Evolutionary conservation across 2,329 filamentous ascomycete species (phyloP), one percentile per base, ranked within the genome.

Genomic region (Fusarium udum): DNA sequence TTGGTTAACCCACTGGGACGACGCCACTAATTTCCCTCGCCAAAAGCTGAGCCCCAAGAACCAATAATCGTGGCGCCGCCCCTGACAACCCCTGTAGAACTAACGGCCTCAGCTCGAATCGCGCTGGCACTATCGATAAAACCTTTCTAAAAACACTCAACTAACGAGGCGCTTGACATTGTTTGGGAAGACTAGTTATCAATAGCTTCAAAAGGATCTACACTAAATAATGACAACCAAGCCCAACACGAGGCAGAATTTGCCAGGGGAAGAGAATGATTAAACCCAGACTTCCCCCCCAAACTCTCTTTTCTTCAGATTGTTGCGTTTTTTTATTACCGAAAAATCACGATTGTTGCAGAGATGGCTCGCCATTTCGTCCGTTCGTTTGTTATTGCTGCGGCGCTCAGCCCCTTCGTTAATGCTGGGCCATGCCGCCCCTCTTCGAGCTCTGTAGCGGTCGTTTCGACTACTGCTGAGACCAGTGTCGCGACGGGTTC

Each of bases 311-410:
- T 37, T 42, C 1, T 42, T 12, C 3, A 24, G 16, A 16, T 48
- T 37, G 31, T 49, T 14, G 37, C 15, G 15, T 26, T 37, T 36
- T 36, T n/a, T 37, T 24, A 16, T 59, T 40, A 28, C 24, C 32
- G 4, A 11, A n/a, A 42, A 39, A 45, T n/a, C 36, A 36, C 20
- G 31, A n/a, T 34, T 22, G 14, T 37, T 24, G 24, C 5, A 52
- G 61, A 66, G 32, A 66, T 67, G 64, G 61, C 62, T 66, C 61
- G 55, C 31, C 67, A 40, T 71, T 36, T 71, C 37, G 66, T 71
- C 31, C 66, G 18, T 42, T 70, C 67, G 55, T 56, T 71, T 45
- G 26, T 71, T 1, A 11, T 71, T 34, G 40, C 67, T 40, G 48
- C 55, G 26, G 55, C 37, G 39, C 66, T 71, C 14, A 32, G 55